A percentile compares a stretch with the other conserved stretches of the same genome.
Conservation (phyloP, 495 filamentous ascomycete species). For the Aspergillus mulundensis region DNA sequence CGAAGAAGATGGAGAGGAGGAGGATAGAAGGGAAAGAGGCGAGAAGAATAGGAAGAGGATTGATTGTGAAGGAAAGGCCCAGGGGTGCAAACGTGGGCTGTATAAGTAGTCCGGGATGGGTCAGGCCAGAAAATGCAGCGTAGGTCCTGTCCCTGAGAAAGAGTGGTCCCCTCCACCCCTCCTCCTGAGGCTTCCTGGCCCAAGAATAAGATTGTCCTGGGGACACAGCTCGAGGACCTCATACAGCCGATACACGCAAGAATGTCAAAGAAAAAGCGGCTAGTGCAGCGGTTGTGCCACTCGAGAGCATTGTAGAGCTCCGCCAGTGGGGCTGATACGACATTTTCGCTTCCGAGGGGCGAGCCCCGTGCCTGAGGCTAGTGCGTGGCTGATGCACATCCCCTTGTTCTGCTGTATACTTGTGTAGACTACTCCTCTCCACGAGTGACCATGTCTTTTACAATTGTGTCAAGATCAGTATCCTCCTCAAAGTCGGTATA, state of each 20-base stretch:
- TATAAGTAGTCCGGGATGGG: constrained; percentile 7
- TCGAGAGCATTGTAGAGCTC: constrained; percentile 7
- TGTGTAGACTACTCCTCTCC: not conserved
- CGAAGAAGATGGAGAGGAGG: not conserved
- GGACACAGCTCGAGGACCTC: constrained; percentile 4
- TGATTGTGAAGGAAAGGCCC: constrained; percentile 1
- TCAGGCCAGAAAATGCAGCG: constrained; percentile 10
- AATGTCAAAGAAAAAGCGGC: constrained; percentile 4
- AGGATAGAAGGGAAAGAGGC: constrained; percentile 8
- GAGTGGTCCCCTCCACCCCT: constrained; percentile 1
- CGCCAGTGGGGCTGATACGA: constrained; percentile 6
- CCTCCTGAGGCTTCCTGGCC: not conserved
- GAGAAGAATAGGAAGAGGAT: constrained; percentile 5
- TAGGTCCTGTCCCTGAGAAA: constrained; percentile 8
- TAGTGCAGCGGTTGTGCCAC: constrained; percentile 7
- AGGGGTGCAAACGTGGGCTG: not conserved
- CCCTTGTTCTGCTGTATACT: not conserved
- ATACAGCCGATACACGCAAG: not conserved
- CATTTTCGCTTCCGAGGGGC: constrained; percentile 10
- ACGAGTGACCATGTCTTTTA: not conserved
- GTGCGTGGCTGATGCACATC: not conserved
- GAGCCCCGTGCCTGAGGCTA: constrained; percentile 13
- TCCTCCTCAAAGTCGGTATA: not conserved
- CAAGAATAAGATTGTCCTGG: not conserved
- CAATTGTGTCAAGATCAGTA: not conserved